These are phyloP conservation scores for Collybiopsis confluens DNA, from an alignment of 768 basidiomycete genomes.

Conservation along the genomic window DNA sequence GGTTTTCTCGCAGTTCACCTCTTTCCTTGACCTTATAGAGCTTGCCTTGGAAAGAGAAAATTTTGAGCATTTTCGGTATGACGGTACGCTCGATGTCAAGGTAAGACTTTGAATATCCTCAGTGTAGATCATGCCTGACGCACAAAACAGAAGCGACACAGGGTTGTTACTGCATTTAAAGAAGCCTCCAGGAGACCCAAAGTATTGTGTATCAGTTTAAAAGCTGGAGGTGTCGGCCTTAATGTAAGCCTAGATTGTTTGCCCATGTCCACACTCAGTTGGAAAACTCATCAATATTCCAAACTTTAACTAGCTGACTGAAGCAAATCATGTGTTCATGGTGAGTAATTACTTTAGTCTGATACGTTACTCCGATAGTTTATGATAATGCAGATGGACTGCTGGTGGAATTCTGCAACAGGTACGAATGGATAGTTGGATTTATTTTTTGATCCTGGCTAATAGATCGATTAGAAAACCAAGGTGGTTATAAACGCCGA, in stretches of 20 bases:
- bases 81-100: conserved; percentile 90
- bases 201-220: conserved; percentile 73
- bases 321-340: conserved; percentile 85
- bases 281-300: no score
- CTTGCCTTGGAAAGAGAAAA: conserved; percentile 62
- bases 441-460: background rate
- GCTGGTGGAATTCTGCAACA: conserved; percentile 86
- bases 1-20: conserved; percentile 89
- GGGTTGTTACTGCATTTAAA: conserved; percentile 77
- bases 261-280: background rate
- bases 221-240: conserved; percentile 89
- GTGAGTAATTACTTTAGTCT: no score
- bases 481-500: conserved; percentile 45
- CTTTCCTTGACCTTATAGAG: conserved; percentile 82
- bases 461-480: conserved; percentile 43
- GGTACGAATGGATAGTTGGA: background rate
- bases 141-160: conserved; percentile 47
- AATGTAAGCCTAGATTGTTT: conserved; percentile 47
- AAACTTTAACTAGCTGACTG: conserved; percentile 50
- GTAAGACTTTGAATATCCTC: background rate
- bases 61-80: conserved; percentile 75
- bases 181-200: conserved; percentile 64
- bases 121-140: background rate
- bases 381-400: conserved; percentile 96
- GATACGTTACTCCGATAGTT: no score